Base-by-base conservation (phyloP, 768 basidiomycete species). In the Mycena albidolilacea region DNA sequence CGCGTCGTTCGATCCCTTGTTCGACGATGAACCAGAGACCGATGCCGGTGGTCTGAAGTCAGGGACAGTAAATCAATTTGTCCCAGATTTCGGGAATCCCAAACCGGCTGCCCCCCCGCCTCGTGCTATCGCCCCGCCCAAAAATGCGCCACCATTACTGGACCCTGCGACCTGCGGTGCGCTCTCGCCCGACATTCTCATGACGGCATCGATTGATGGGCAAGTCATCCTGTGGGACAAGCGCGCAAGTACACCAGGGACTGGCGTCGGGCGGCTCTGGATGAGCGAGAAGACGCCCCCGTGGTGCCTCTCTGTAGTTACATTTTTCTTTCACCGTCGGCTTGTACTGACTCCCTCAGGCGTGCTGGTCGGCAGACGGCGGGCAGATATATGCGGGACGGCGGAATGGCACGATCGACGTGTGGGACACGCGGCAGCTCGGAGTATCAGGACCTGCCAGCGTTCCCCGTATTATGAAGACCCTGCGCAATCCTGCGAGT, bases 151-250 rank as follows among this genome's bases (percentile, higher is more conserved):
- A 37, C 93, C 94, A 0, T 82, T 95, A 21, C 83, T 98, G 43
- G 90, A 94, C 74, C 82, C 89, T 0, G 79, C 85, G 11, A 85
- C 84, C 12, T 95, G 92, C 76, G 79, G 87, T 14, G 83, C 87
- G 12, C 95, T 91, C 81, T 97, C 96, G 10, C 84, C 92, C 10
- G 95, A 98, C 79, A 79, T 97, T 21, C 82, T 99, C 37, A 88
- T 99, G 90, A 96, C 95, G 11, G 92, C 95, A 39, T 92, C 91
- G 10, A 93, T 97, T 76, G 97, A 99, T 77, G 97, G 98, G 2
- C 95, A 97, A 79, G 89, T 98, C 17, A 89, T 97, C 59, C 81
- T 99, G 14, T 97, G 97, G 93, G 97, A 99, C 80, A 89, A 92
- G 78, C 85, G 97, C 74, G 90, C 89, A 43, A 85, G 91, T 66